Evolutionary conservation across 495 filamentous ascomycete species (phyloP).

Genomic region (Daldinia loculata): DNA sequence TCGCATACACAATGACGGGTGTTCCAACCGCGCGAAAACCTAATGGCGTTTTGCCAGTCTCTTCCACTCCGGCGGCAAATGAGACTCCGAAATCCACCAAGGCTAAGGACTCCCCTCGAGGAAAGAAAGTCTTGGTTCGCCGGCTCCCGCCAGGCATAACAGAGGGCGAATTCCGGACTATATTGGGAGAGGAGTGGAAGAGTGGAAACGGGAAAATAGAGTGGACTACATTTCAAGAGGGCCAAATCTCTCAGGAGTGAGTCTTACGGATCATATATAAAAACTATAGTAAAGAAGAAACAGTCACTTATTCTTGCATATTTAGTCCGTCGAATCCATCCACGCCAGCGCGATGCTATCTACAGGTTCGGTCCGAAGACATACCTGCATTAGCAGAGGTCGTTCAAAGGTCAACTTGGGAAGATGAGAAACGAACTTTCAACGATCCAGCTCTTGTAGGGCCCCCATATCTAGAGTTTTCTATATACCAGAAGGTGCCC

Average conservation of each 20-base stretch:
- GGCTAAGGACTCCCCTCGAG: conserved; percentile 66
- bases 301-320: conserved; percentile 25
- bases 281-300: neutral
- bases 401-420: conserved; percentile 70
- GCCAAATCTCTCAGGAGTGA: conserved; percentile 90
- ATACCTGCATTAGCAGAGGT: conserved; percentile 68
- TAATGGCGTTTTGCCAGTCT: conserved; percentile 64
- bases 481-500: conserved; percentile 82
- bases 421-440: conserved; percentile 75
- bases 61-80: conserved; percentile 59
- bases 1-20: neutral
- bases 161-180: conserved; percentile 75
- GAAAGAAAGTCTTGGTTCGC: conserved; percentile 85
- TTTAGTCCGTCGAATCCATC: conserved; percentile 79
- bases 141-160: conserved; percentile 87
- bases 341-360: conserved; percentile 76
- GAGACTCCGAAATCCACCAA: conserved; percentile 61
- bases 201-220: conserved; percentile 80
- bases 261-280: conserved; percentile 30
- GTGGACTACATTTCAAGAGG: conserved; percentile 78
- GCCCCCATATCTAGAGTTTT: conserved; percentile 80
- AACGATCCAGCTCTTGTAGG: conserved; percentile 74
- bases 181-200: conserved; percentile 86
- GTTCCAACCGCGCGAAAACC: conserved; percentile 21
- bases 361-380: conserved; percentile 70